Percentiles rank a stretch among this genome's conserved stretches.
phyloP scores from a whole-genome alignment of 148 eudicot genomes.

The Fagopyrum homotropicum region DNA sequence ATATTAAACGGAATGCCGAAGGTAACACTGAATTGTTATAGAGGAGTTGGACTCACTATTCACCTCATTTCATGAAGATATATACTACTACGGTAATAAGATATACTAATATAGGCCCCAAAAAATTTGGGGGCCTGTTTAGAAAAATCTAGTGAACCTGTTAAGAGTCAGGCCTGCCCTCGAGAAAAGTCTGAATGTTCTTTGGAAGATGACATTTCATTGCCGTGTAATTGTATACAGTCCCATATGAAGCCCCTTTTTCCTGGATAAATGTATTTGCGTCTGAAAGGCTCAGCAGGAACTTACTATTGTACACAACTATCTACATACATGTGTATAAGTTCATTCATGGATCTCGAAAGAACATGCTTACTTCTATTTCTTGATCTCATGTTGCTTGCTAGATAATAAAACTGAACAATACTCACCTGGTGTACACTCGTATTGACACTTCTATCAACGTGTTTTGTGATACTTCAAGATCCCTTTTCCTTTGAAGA shows the following conservation, averaged over 20 bases:
- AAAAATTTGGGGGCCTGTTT: too few relatives aligned
- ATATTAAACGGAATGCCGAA: too few relatives aligned
- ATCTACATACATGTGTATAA: not conserved
- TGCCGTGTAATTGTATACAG: not conserved
- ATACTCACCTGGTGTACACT: not conserved
- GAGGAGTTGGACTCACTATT: too few relatives aligned
- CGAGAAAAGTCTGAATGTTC: not conserved
- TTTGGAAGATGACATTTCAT: not conserved
- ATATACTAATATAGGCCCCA: too few relatives aligned
- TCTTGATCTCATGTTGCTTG: slow-evolving; percentile 3
- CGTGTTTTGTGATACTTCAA: not conserved
- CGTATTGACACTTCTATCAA: not conserved
- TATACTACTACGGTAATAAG: too few relatives aligned
- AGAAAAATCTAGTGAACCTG: too few relatives aligned
- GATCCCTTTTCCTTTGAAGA: not conserved
- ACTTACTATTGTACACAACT: not conserved
- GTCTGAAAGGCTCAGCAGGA: not conserved
- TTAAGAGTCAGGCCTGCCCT: too few relatives aligned
- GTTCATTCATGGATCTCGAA: not conserved
- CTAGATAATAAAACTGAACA: too few relatives aligned
- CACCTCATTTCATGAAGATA: too few relatives aligned
- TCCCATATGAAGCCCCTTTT: not conserved
- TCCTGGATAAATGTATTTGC: not conserved
- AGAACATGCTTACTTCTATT: not conserved
- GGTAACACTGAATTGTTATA: too few relatives aligned